Conservation (phyloP, 192 early-diverging fungal species). For the Linnemannia schmuckeri region DNA sequence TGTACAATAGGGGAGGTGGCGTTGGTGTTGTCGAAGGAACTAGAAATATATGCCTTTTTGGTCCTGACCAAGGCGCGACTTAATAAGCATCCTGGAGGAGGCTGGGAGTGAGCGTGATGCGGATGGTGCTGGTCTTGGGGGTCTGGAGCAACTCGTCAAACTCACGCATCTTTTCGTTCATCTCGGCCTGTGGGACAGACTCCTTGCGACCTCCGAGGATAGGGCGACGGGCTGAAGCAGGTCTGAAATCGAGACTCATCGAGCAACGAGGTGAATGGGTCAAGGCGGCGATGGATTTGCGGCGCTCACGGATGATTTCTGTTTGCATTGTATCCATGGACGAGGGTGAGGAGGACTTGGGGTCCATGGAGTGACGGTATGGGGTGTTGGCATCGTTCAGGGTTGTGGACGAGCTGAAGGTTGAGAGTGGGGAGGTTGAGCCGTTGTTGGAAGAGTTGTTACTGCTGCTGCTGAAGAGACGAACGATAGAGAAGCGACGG, state of each 20-base stretch:
- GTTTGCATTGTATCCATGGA: conserved; percentile 16
- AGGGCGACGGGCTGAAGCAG: conserved; percentile 11
- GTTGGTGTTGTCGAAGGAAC: neutral
- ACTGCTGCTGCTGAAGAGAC: conserved; percentile 35
- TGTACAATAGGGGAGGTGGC: neutral
- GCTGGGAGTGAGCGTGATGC: conserved; percentile 38
- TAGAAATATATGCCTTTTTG: neutral
- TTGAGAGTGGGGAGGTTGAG: neutral
- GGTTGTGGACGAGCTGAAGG: conserved; percentile 8
- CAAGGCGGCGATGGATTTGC: conserved; percentile 46
- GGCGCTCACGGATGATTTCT: conserved; percentile 45
- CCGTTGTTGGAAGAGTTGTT: neutral
- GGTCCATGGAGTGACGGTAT: conserved; percentile 20
- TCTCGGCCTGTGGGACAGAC: conserved; percentile 5
- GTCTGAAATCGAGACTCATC: conserved; percentile 21
- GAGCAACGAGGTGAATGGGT: conserved; percentile 22
- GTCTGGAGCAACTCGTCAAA: conserved; percentile 48
- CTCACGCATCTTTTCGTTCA: conserved; percentile 53
- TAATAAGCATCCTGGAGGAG: conserved; percentile 38
- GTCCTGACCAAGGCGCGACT: neutral
- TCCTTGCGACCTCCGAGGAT: neutral
- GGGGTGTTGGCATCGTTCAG: neutral
- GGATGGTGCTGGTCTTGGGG: conserved; percentile 35
- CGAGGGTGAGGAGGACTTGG: neutral
- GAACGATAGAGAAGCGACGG: conserved; percentile 50